A percentile compares a stretch with the other conserved stretches of the same genome.
These are phyloP conservation scores for Spergularia marina DNA, from an alignment of 148 eudicot species.

Conservation along the genomic window DNA sequence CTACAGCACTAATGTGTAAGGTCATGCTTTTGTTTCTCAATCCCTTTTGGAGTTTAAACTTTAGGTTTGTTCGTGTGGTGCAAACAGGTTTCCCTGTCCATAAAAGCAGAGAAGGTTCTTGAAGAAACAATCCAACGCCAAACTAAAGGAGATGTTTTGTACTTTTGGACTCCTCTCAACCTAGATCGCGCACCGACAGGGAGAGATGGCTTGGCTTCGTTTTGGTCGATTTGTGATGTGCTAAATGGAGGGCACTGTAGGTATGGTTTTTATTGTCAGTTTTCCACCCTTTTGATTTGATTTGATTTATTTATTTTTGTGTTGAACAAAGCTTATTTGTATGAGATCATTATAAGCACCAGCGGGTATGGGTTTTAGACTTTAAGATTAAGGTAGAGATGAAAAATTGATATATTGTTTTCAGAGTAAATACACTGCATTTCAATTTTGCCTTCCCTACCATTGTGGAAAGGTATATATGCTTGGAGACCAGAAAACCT, in stretches of 20 bases:
- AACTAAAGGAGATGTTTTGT: constrained; percentile 70
- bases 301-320: no score
- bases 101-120: constrained; percentile 65
- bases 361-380: neutral
- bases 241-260: constrained; percentile 92
- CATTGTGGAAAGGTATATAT: neutral
- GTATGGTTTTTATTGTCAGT: constrained; percentile 29
- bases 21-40: constrained; percentile 16
- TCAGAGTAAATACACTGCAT: neutral
- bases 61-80: constrained; percentile 29
- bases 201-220: constrained; percentile 51
- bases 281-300: neutral
- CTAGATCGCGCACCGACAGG: constrained; percentile 46
- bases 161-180: constrained; percentile 72
- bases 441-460: neutral
- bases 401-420: neutral
- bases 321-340: neutral
- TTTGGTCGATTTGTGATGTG: constrained; percentile 93
- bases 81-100: constrained; percentile 73
- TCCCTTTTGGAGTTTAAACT: constrained; percentile 19
- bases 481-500: neutral
- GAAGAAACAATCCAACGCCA: constrained; percentile 62
- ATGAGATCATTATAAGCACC: neutral
- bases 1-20: constrained; percentile 4
- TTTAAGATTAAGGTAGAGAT: neutral